Evolutionary conservation across 2,329 filamentous ascomycete species (phyloP), one percentile per base, ranked within the genome.

Genomic region (Dothidotthia symphoricarpi): DNA sequence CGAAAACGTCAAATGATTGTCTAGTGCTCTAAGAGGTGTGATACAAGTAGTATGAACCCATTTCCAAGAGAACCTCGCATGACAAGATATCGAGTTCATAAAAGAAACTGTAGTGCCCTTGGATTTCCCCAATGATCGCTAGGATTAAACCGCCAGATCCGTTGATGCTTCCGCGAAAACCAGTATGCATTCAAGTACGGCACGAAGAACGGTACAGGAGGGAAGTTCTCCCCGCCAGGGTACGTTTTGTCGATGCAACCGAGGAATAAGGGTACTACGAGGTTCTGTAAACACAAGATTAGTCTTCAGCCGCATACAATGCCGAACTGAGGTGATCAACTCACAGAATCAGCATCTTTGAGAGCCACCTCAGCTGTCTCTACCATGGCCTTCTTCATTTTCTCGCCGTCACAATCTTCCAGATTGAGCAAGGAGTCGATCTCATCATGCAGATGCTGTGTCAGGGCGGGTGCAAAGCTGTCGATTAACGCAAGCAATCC

Each of bases 101-200:
- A 22, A 22, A 44, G 16, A 26, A 51, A 49, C 2, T 42, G 31
- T 39, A 63, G 28, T 25, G 53, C 42, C 15, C 51, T 44, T 13
- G 49, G 55, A 36, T 55, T 50, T 7, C 64, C 57, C 55, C 55
- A 64, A 10, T 55, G 47, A 24, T 57, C 59, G 34, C 59, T 64
- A 13, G 66, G 62, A 46, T 61, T 61, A 41, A 66, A 69, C 26
- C 57, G 43, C 66, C 63, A 67, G 13, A 47, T 50, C 2, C 59
- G 57, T 19, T 45, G 47, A 43, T 67, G 42, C 34, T 49, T 52
- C 34, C 57, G 44, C 6, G 41, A 41, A 37, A 65, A 67, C 41
- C 51, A 56, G 38, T 60, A 61, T 14, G 65, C 53, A 25, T 66
- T 63, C 24, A 67, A 31, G 25, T 55, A 66, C 15, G 57, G 62